Percentiles rank a stretch among this genome's conserved stretches.
Evolutionary conservation across 2,329 filamentous ascomycete genomes (phyloP).

Genomic region (Pestalotiopsis sp.): DNA sequence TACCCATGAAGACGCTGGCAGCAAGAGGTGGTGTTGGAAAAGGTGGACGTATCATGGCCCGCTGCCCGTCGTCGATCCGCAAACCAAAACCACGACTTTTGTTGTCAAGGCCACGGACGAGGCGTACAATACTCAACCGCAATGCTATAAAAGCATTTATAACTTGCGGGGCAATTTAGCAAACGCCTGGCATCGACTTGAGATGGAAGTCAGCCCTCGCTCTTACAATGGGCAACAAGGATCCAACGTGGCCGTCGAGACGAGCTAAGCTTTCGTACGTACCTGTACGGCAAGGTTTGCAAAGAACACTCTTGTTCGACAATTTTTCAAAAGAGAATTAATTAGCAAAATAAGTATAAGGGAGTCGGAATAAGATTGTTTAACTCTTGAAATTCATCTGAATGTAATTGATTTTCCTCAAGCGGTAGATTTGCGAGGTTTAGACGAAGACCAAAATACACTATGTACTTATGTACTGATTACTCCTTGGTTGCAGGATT

Average conservation of each 20-base stretch:
- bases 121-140: conserved; percentile 66
- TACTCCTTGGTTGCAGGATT: no score
- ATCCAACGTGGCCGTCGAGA: neutral
- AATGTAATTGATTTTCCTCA: no score
- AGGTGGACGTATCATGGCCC: conserved; percentile 58
- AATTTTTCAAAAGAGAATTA: no score
- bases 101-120: conserved; percentile 68
- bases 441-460: no score
- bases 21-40: conserved; percentile 63
- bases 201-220: conserved; percentile 20
- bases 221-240: neutral
- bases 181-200: conserved; percentile 66
- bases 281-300: no score
- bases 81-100: conserved; percentile 47
- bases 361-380: no score
- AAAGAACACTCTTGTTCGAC: no score
- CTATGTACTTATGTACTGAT: no score
- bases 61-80: conserved; percentile 36
- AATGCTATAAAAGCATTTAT: conserved; percentile 59
- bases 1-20: conserved; percentile 33
- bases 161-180: conserved; percentile 66
- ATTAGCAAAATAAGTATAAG: no score
- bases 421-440: no score
- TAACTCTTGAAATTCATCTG: no score
- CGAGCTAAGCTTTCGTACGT: no score